Evolutionary conservation across 1,284 basidiomycete species (phyloP).

Genomic region (Cryptococcus jaspeensis): DNA sequence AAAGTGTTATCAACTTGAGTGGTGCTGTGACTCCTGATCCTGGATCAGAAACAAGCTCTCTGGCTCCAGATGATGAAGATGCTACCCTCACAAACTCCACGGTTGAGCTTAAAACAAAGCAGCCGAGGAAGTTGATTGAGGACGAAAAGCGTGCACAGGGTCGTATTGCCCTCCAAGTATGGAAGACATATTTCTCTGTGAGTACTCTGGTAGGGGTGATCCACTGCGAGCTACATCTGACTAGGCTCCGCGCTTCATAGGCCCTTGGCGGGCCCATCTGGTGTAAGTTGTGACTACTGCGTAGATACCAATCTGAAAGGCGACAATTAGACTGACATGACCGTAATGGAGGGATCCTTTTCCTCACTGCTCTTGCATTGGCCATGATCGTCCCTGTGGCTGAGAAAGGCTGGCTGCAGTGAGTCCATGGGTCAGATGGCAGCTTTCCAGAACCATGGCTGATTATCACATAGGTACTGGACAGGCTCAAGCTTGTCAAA

Average conservation of each 20-base stretch:
- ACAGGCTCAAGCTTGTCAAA: conserved; percentile 21
- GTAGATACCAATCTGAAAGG: too few relatives aligned
- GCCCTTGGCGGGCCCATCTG: conserved; percentile 44
- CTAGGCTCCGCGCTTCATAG: neutral
- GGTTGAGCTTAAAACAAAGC: conserved; percentile 53
- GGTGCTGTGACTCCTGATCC: conserved; percentile 31
- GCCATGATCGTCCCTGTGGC: conserved; percentile 71
- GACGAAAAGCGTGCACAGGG: conserved; percentile 87
- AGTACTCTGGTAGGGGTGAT: conserved; percentile 28
- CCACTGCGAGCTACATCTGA: neutral
- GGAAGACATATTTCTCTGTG: conserved; percentile 73
- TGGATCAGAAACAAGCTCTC: conserved; percentile 43
- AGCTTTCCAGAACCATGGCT: neutral
- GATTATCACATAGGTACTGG: conserved; percentile 29
- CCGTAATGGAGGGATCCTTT: conserved; percentile 57
- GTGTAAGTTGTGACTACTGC: conserved; percentile 62
- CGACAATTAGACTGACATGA: conserved; percentile 55
- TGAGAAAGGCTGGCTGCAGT: conserved; percentile 81
- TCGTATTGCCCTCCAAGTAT: conserved; percentile 72
- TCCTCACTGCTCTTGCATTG: conserved; percentile 60
- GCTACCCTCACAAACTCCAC: conserved; percentile 26
- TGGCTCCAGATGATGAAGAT: conserved; percentile 39
- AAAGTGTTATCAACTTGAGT: conserved; percentile 33
- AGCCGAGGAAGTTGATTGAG: conserved; percentile 79
- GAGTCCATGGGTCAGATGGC: conserved; percentile 20